Percentiles rank a stretch among this genome's conserved stretches.
These are phyloP conservation scores for Nigrospora oryzae DNA, from an alignment of 2,329 filamentous ascomycete genomes.

Conservation along the genomic window DNA sequence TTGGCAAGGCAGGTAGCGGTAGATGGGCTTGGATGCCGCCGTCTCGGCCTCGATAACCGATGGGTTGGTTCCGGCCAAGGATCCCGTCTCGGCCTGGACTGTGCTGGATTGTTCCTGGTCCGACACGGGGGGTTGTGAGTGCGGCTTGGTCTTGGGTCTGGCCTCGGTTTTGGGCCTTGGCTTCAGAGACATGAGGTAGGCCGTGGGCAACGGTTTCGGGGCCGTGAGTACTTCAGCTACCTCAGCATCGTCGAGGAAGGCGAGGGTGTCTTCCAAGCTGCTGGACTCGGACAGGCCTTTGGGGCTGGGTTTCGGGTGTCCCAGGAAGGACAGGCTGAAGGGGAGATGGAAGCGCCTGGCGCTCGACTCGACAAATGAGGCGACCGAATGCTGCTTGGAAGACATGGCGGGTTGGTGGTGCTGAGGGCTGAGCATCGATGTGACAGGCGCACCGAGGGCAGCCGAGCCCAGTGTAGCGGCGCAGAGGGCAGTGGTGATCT, in stretches of 20 bases:
- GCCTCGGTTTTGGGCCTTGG: background rate
- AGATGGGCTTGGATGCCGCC: constrained; percentile 15
- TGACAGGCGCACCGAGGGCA: background rate
- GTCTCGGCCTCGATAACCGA: constrained; percentile 20
- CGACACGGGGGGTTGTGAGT: constrained; percentile 8
- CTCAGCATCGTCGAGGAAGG: background rate
- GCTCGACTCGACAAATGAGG: too few relatives aligned
- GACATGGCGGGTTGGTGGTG: background rate
- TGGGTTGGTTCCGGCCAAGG: constrained; percentile 10
- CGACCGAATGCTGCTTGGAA: too few relatives aligned
- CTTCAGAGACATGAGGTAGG: constrained; percentile 1
- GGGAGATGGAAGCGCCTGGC: background rate
- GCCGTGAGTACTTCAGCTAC: background rate
- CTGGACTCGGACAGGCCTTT: background rate
- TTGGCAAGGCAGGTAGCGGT: constrained; percentile 14
- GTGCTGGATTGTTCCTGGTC: constrained; percentile 13
- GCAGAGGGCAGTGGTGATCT: background rate
- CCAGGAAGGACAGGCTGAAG: background rate
- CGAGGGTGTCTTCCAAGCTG: background rate
- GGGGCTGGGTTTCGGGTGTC: background rate
- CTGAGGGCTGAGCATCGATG: background rate
- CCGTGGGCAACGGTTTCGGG: background rate
- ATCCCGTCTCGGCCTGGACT: constrained; percentile 17
- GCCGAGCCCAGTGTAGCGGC: background rate
- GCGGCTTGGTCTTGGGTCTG: background rate